These are phyloP conservation scores for Diaporthe destruens DNA, from an alignment of 2,329 filamentous ascomycete species.

Conservation along the genomic window DNA sequence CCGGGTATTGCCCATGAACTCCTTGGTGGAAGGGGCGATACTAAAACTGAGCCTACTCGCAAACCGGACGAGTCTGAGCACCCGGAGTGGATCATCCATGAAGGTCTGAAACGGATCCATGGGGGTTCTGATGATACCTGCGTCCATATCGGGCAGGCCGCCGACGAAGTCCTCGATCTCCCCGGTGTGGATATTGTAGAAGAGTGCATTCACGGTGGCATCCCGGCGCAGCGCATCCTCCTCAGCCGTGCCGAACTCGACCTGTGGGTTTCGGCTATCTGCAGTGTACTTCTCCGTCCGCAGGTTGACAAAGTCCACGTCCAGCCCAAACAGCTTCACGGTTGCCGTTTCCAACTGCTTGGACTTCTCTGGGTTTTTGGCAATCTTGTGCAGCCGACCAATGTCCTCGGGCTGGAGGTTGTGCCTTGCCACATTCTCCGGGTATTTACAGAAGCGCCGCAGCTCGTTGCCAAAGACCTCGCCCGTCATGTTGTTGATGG, in stretches of 20 bases:
- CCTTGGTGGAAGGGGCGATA: constrained; percentile 78
- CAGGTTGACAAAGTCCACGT: constrained; percentile 95
- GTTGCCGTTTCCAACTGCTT: constrained; percentile 96
- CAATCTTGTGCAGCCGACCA: constrained; percentile 86
- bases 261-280: constrained; percentile 89
- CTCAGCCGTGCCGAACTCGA: constrained; percentile 92
- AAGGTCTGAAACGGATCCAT: constrained; percentile 92
- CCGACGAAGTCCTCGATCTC: constrained; percentile 87
- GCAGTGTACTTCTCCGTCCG: constrained; percentile 91
- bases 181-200: constrained; percentile 89
- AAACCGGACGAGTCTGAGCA: constrained; percentile 89
- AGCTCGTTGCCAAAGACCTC: constrained; percentile 79
- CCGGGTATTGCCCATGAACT: constrained; percentile 81
- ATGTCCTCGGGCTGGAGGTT: constrained; percentile 69
- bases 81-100: constrained; percentile 90
- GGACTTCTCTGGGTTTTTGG: constrained; percentile 93
- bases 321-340: constrained; percentile 84
- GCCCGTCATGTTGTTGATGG: constrained; percentile 88
- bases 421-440: constrained; percentile 73
- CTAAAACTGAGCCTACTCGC: constrained; percentile 84
- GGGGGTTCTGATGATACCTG: constrained; percentile 83
- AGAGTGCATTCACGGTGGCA: constrained; percentile 94
- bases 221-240: constrained; percentile 92
- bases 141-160: constrained; percentile 80
- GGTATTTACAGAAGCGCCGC: constrained; percentile 74